These are phyloP conservation scores for Stachybotrys echinatus DNA, from an alignment of 2,329 filamentous ascomycete genomes.

Conservation along the genomic window DNA sequence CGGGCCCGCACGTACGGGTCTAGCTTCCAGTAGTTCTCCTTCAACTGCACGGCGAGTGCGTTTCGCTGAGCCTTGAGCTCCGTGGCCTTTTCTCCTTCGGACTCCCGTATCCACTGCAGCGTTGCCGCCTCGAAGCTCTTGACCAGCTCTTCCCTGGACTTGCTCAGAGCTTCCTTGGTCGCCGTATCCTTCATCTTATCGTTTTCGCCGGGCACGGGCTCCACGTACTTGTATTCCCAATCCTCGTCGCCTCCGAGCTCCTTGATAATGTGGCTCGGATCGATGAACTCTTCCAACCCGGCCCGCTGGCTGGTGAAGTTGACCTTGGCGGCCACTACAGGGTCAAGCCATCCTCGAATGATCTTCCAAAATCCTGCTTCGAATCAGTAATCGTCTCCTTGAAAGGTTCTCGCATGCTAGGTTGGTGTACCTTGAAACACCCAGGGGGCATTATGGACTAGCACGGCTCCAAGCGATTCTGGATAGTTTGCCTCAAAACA, in stretches of 20 bases:
- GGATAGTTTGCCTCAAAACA: constrained; percentile 99
- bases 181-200: constrained; percentile 61
- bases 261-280: constrained; percentile 63
- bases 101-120: constrained; percentile 61
- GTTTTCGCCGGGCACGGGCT: constrained; percentile 74
- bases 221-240: constrained; percentile 77
- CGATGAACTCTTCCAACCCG: constrained; percentile 75
- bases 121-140: constrained; percentile 71
- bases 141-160: constrained; percentile 59
- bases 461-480: constrained; percentile 80
- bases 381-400: not conserved
- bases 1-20: constrained; percentile 83
- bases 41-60: constrained; percentile 57
- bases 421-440: constrained; percentile 70
- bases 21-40: constrained; percentile 78
- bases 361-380: constrained; percentile 83
- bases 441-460: constrained; percentile 97
- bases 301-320: constrained; percentile 81
- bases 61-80: constrained; percentile 53
- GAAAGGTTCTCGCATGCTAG: not conserved
- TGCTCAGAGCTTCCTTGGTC: constrained; percentile 58
- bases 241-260: constrained; percentile 84
- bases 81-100: constrained; percentile 36
- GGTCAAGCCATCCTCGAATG: constrained; percentile 93
- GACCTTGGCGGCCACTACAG: constrained; percentile 89